Evolutionary conservation across 2,329 filamentous ascomycete species (phyloP).

Genomic region (Pezicula rhizophila): DNA sequence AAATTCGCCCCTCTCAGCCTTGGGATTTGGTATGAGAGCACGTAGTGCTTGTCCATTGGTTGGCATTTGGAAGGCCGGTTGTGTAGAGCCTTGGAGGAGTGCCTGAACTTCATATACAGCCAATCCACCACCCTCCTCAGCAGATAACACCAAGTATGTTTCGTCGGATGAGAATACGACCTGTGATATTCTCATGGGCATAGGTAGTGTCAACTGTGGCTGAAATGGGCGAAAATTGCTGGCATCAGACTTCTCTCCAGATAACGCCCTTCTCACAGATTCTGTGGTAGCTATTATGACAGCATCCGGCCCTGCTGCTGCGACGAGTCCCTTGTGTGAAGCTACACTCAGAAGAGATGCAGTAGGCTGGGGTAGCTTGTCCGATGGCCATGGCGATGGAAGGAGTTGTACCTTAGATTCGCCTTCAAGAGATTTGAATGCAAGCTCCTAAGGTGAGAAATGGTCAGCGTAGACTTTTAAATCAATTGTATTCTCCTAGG

Average conservation of each 20-base stretch:
- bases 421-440: constrained; percentile 73
- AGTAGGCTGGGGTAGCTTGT: constrained; percentile 61
- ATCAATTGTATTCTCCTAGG: constrained; percentile 1
- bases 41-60: constrained; percentile 72
- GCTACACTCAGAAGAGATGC: constrained; percentile 82
- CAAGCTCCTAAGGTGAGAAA: constrained; percentile 50
- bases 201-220: constrained; percentile 65
- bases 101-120: constrained; percentile 73
- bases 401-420: constrained; percentile 77
- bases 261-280: constrained; percentile 70
- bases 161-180: constrained; percentile 89
- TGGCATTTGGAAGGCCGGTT: constrained; percentile 66
- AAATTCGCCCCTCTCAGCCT: constrained; percentile 62
- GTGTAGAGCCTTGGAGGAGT: constrained; percentile 59
- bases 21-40: constrained; percentile 74
- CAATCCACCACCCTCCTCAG: constrained; percentile 74
- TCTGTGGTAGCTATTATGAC: constrained; percentile 74
- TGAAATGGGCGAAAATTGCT: constrained; percentile 64
- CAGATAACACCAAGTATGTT: constrained; percentile 73
- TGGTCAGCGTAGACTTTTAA: constrained; percentile 10
- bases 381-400: constrained; percentile 67
- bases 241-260: constrained; percentile 50
- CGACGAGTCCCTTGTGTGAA: constrained; percentile 71
- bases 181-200: constrained; percentile 76
- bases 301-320: constrained; percentile 77